Evolutionary conservation across 192 early-diverging fungal genomes (phyloP).

Genomic region (Entomortierella parvispora): DNA sequence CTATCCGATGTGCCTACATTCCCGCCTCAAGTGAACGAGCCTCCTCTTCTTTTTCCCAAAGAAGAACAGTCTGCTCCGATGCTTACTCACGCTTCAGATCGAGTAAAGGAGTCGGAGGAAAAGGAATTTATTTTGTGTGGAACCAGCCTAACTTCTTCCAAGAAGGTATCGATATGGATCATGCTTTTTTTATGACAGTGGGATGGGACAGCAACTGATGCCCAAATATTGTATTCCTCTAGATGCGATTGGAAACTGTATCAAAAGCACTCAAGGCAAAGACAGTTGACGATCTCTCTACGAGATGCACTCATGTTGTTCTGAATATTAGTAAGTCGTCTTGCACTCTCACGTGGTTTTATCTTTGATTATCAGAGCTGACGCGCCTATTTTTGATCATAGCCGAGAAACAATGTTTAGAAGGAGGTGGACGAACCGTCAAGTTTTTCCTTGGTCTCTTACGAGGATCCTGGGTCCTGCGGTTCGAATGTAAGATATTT

Average conservation of each 20-base stretch:
- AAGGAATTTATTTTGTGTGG: slow-evolving; percentile 7
- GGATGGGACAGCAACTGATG: not conserved
- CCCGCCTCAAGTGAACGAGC: not conserved
- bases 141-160: slow-evolving; percentile 10
- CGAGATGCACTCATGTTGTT: slow-evolving; percentile 28
- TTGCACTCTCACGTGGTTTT: not conserved
- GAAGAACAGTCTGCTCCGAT: not conserved
- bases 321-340: slow-evolving; percentile 26
- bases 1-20: not conserved
- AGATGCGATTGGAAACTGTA: slow-evolving; percentile 23
- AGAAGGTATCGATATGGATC: slow-evolving; percentile 41
- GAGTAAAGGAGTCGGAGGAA: slow-evolving; percentile 10
- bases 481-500: slow-evolving; percentile 32
- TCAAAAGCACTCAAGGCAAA: slow-evolving; percentile 17
- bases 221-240: not conserved
- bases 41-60: not conserved
- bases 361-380: too few relatives aligned
- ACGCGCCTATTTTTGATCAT: not conserved
- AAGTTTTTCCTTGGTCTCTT: slow-evolving; percentile 38
- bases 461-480: slow-evolving; percentile 22
- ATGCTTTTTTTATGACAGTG: too few relatives aligned
- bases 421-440: slow-evolving; percentile 28
- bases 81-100: slow-evolving; percentile 1
- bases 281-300: slow-evolving; percentile 12
- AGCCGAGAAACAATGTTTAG: slow-evolving; percentile 11